phyloP scores from a whole-genome alignment of 345 rosid species.

The Jatropha curcas region DNA sequence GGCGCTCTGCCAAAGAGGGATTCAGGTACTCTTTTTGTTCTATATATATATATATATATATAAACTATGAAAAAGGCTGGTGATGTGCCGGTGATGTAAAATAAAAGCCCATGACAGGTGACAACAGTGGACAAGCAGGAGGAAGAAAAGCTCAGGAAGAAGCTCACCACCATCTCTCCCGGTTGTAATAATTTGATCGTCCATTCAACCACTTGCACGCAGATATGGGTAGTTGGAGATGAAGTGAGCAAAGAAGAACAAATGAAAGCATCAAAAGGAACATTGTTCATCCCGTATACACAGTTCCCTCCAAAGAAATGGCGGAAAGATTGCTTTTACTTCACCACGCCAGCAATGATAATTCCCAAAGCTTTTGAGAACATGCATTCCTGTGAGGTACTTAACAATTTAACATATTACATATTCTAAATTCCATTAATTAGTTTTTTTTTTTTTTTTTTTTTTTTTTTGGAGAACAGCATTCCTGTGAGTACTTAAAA shows the following conservation, averaged over 20 bases:
- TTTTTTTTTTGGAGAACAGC: too few relatives aligned
- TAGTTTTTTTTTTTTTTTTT: too few relatives aligned
- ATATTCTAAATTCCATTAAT: too few relatives aligned
- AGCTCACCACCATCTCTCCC: background rate
- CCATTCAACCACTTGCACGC: slow-evolving; percentile 6
- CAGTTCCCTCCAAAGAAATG: slow-evolving; percentile 52
- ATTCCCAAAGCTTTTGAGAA: slow-evolving; percentile 53
- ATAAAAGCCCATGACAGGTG: slow-evolving; percentile 31
- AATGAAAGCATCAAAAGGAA: slow-evolving; percentile 50
- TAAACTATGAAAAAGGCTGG: too few relatives aligned
- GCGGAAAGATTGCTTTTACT: slow-evolving; percentile 57
- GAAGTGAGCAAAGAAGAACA: slow-evolving; percentile 54
- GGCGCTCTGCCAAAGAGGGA: slow-evolving; percentile 45
- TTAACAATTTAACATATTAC: too few relatives aligned
- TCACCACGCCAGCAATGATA: slow-evolving; percentile 58
- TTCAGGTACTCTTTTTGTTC: slow-evolving; percentile 38
- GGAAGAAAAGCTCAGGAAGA: slow-evolving; percentile 35
- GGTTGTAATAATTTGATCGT: slow-evolving; percentile 27
- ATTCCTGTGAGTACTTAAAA: too few relatives aligned
- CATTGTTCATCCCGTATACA: slow-evolving; percentile 62
- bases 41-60: too few relatives aligned
- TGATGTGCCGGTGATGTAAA: too few relatives aligned
- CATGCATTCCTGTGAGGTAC: slow-evolving; percentile 83
- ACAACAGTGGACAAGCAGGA: slow-evolving; percentile 36
- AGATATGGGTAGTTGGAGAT: slow-evolving; percentile 73